Base-by-base conservation (phyloP, 2,329 filamentous ascomycete genomes). In the Pseudogymnoascus sp. region DNA sequence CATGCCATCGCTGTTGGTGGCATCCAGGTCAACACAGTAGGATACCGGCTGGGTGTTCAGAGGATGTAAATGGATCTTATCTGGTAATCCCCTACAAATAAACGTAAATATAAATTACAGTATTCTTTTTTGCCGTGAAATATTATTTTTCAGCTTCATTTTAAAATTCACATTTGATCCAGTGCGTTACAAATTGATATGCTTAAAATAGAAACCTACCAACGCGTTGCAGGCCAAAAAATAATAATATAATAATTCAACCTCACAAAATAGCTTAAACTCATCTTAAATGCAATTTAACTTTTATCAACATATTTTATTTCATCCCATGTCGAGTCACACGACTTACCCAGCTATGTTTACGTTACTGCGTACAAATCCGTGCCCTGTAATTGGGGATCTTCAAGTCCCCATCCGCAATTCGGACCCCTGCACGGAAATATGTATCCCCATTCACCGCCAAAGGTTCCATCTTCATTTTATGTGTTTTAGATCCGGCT, bases 401-500 rank as follows among this genome's bases (percentile, higher is more conserved):
- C 49, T 35, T 18, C 49, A 55, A 55, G 49, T 33, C 28, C 49
- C 49, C 49, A 8, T 12, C 28, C 28, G 28, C 16, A 33, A 55
- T 55, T 55, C 49, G 49, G 49, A 55, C 49, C 49, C 49, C 49
- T 55, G 49, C 5, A 35, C 49, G 49, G 49, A 55, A 55, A 12
- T 55, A 55, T 21, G 49, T 55, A 55, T 55, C 49, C 5, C 49
- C 49, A 21, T 35, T 55, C 49, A 55, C 49, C 49, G 49, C 49
- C 28, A 33, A 21, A 55, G 28, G 49, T 55, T 33, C 49, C 49
- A 55, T 55, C 49, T 35, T 55, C 49, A 55, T 55, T 55, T 55
- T 55, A 55, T 55, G 49, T 55, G 49, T 55, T 55, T 55, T 55
- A 55, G 49, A 55, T 55, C 5, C 49, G 5, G 28, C 49, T 55